A percentile compares a stretch with the other conserved stretches of the same genome.
Evolutionary conservation across 257 asterid genomes (phyloP).

Genomic region (Ajuga chamaepitys): DNA sequence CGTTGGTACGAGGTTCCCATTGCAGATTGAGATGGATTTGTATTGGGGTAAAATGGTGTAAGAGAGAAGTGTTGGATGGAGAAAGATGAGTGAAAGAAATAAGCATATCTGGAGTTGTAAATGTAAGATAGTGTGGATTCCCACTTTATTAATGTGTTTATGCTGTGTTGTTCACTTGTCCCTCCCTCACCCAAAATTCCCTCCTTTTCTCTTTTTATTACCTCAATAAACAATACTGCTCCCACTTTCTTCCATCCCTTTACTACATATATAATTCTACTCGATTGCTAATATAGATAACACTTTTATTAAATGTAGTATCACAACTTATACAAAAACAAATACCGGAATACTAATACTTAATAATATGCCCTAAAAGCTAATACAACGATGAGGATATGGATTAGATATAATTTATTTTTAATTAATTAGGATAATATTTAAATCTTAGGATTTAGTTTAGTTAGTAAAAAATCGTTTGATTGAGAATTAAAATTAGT

Average conservation of each 20-base stretch:
- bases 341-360: no score
- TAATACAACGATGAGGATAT: no score
- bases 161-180: slow-evolving; percentile 24
- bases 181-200: slow-evolving; percentile 20
- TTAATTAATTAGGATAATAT: no score
- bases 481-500: no score
- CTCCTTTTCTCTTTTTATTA: neutral
- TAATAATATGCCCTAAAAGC: no score
- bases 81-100: neutral
- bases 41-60: slow-evolving; percentile 3
- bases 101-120: slow-evolving; percentile 13
- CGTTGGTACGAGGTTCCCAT: slow-evolving; percentile 22
- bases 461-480: no score
- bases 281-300: no score
- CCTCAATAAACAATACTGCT: neutral
- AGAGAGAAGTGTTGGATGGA: neutral
- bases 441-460: no score
- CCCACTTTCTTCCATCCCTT: neutral
- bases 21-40: neutral
- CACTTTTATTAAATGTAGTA: no score
- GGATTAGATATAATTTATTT: no score
- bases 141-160: slow-evolving; percentile 18
- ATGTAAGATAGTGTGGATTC: slow-evolving; percentile 23
- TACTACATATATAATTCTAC: neutral
- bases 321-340: no score